Evolutionary conservation across 257 asterid species (phyloP), one percentile per base, ranked within the genome.

Genomic region (Craterostigma plantagineum): DNA sequence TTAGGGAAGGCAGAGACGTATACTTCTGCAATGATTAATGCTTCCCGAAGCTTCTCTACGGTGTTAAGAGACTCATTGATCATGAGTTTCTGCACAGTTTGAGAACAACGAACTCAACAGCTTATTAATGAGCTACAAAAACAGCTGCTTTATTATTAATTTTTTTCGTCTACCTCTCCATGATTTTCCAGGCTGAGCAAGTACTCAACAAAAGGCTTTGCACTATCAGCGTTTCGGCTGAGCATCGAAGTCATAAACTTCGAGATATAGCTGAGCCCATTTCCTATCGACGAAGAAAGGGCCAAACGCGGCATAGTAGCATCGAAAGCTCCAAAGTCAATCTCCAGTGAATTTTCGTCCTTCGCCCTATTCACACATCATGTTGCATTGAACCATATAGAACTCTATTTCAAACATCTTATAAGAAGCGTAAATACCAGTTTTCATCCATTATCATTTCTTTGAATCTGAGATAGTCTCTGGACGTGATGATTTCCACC

Each of bases 241-340:
- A 81, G 56, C 70, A 72, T 81, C 35, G 85, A 64, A 10, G 87
- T 64, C 18, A 86, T 69, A 52, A 78, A 78, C 70, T 81, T 81
- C 38, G 85, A 71, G 47, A 72, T 63, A 65, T 76, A 78, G 54
- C 53, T 46, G 42, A 54, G 55, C 30, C 97, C 97, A 54, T 86
- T 78, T 36, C 97, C 97, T 49, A 86, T 65, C 4, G 95, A 81
- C 43, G 87, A 78, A 45, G 97, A 58, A 16, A 81, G 51, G 7
- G 85, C 56, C 50, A 78, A 54, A 38, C 56, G 82, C 60, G 97
- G 94, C 46, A 51, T 39, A 13, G 82, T 52, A 64, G 54, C 63
- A 60, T 86, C 90, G 62, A 76, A 59, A 6, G 93, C 93, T 61
- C 83, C 97, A 62, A 86, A 81, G 63, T 86, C 92, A 48, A 81